phyloP scores from a whole-genome alignment of 139 green algal species.

The Haematococcus sp. region DNA sequence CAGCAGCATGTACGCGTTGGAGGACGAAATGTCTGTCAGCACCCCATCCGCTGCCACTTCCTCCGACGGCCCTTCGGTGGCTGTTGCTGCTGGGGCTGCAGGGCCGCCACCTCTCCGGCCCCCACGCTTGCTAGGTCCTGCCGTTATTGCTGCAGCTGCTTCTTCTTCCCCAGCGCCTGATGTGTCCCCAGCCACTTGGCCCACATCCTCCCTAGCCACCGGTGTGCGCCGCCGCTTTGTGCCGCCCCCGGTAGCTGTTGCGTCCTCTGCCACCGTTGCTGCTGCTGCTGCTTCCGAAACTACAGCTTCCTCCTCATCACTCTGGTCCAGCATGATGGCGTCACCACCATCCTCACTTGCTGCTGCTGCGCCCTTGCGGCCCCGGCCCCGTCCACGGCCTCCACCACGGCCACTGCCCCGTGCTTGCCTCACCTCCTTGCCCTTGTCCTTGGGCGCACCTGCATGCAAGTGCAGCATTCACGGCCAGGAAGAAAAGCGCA shows the following conservation, averaged over 20 bases:
- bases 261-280: too few relatives aligned
- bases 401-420: neutral
- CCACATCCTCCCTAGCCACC: too few relatives aligned
- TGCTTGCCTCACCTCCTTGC: neutral
- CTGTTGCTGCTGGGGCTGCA: neutral
- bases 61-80: too few relatives aligned
- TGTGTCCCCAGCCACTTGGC: too few relatives aligned
- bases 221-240: too few relatives aligned
- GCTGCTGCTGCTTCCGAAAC: too few relatives aligned
- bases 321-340: too few relatives aligned
- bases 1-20: constrained; percentile 81
- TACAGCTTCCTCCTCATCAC: too few relatives aligned
- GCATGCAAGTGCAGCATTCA: constrained; percentile 7
- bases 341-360: too few relatives aligned
- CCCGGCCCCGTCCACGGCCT: neutral
- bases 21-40: constrained; percentile 27
- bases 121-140: neutral
- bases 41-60: too few relatives aligned
- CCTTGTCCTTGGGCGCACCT: neutral
- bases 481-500: too few relatives aligned
- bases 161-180: neutral
- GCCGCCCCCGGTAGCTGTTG: too few relatives aligned
- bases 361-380: neutral
- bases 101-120: neutral
- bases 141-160: neutral